phyloP scores from a whole-genome alignment of 148 eudicot species.

The Suaeda aralocaspica region DNA sequence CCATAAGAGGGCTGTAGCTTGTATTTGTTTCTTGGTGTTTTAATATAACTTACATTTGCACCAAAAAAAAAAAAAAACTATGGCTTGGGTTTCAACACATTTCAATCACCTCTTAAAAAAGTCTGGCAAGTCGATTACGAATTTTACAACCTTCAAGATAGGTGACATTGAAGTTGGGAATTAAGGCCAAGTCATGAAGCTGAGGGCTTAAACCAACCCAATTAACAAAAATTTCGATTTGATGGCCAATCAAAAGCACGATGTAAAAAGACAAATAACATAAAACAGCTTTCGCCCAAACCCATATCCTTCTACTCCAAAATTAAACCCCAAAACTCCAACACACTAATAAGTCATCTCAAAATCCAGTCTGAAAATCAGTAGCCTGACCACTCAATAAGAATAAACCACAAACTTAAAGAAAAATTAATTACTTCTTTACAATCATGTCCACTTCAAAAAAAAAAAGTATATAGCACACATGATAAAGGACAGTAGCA shows the following conservation, averaged over 20 bases:
- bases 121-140: background rate
- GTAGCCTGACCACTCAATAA: too few relatives aligned
- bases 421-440: too few relatives aligned
- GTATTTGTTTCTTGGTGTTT: too few relatives aligned
- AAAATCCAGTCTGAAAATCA: background rate
- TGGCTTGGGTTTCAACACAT: too few relatives aligned
- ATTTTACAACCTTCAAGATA: background rate
- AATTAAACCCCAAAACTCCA: background rate
- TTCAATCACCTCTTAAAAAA: background rate
- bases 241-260: background rate
- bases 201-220: background rate
- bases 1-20: too few relatives aligned
- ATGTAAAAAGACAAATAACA: background rate
- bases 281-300: background rate
- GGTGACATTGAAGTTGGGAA: background rate
- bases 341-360: background rate
- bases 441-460: too few relatives aligned
- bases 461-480: too few relatives aligned
- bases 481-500: too few relatives aligned
- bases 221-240: background rate
- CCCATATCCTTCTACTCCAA: background rate
- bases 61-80: too few relatives aligned
- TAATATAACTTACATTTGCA: too few relatives aligned
- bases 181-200: background rate
- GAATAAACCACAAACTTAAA: too few relatives aligned